Percentiles rank a stretch among this genome's conserved stretches.
Evolutionary conservation across 805 yeast species (phyloP).

Genomic region (Cyberlindnera veronae): DNA sequence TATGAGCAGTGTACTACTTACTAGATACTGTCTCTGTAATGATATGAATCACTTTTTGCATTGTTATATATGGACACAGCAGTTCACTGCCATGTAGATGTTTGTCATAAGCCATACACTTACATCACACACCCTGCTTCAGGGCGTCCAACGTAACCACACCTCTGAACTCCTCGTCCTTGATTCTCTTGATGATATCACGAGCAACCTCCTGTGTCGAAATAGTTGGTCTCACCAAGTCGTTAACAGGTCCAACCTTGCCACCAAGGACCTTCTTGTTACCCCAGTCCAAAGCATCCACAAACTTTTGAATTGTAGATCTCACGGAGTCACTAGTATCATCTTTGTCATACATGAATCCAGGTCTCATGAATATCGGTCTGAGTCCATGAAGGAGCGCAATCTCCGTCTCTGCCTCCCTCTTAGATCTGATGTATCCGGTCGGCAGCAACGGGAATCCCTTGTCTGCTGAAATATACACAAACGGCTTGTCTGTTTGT

Average conservation of each 20-base stretch:
- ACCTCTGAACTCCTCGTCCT: slow-evolving; percentile 49
- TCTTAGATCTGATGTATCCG: slow-evolving; percentile 71
- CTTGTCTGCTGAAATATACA: slow-evolving; percentile 78
- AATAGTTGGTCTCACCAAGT: slow-evolving; percentile 55
- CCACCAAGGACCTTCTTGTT: slow-evolving; percentile 40
- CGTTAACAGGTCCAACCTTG: slow-evolving; percentile 40
- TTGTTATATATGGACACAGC: background rate
- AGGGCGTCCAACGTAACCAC: slow-evolving; percentile 56
- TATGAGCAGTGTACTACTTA: background rate
- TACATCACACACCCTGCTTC: background rate
- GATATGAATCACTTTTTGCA: slow-evolving; percentile 1
- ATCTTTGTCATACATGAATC: slow-evolving; percentile 69
- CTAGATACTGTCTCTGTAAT: background rate
- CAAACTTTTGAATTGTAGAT: slow-evolving; percentile 37
- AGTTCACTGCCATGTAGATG: too few relatives aligned
- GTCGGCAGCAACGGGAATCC: slow-evolving; percentile 65
- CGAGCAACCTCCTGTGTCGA: slow-evolving; percentile 68
- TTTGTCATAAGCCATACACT: background rate
- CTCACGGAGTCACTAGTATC: slow-evolving; percentile 34
- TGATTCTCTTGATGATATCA: slow-evolving; percentile 51
- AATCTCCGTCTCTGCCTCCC: slow-evolving; percentile 69
- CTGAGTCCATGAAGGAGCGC: slow-evolving; percentile 46
- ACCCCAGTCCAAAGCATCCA: slow-evolving; percentile 41
- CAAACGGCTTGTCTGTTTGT: slow-evolving; percentile 45
- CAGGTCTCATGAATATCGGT: slow-evolving; percentile 71